Evolutionary conservation across 345 rosid genomes (phyloP), one percentile per base, ranked within the genome.

Genomic region (Eucalyptus sp.): DNA sequence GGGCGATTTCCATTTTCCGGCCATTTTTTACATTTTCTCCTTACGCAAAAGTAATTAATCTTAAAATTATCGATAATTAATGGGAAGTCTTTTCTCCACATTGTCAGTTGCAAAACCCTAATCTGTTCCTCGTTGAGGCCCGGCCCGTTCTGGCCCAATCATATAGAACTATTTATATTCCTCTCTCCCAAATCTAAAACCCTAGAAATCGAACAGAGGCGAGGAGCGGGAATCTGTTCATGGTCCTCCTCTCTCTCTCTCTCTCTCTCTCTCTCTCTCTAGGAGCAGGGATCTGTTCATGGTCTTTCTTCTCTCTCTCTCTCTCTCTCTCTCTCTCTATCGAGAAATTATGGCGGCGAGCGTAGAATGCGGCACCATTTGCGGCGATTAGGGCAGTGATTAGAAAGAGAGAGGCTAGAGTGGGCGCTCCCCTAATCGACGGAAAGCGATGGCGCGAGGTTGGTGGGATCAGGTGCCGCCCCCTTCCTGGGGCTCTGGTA

Each of bases 321-420:
- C 22, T 17, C 22, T 51, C 64, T 54, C 56, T 51, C 22, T 17
- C 22, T 51, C 71, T 68, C 24, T 41, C 24, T 52, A 20, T 18
- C 27, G 37, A 44, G 22, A 43, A 62, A 87, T 52, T 41, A 54
- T 15, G 25, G 56, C 48, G 37, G n/a, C n/a, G 22, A 18, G 54
- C 22, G 7, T 76, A 76, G 83, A 4, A 10, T 37, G 27, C 48
- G 27, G 46, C 27, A 41, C 27, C 83, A 71, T 71, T 37, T 25
- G 62, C 29, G 24, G 27, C 46, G 81, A 71, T 46, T 29, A 58
- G 94, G 93, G 94, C 92, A 50, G 58, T 94, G 95, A 93, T 94
- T 93, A 90, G 51, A 92, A 90, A 88, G 95, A 94, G 96, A 93
- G 96, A 94, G 94, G 93, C 94, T 93, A 46, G 93, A 94, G 94